These are phyloP conservation scores for Persicaria maculosa DNA, from an alignment of 148 eudicot genomes.

Conservation along the genomic window DNA sequence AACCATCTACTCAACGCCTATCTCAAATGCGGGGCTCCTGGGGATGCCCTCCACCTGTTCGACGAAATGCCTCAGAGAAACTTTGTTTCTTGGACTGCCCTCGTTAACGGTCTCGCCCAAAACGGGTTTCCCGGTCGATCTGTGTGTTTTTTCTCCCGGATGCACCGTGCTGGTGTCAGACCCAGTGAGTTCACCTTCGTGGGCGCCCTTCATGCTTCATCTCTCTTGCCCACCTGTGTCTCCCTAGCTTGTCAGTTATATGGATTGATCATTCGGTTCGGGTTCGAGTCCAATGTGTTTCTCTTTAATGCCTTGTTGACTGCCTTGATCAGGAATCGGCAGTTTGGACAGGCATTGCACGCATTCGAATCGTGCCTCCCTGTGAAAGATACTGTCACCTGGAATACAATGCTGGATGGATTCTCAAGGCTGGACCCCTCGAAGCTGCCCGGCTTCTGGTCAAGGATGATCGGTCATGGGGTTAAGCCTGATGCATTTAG, in stretches of 20 bases:
- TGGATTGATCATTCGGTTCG: slow-evolving; percentile 31
- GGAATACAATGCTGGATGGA: slow-evolving; percentile 63
- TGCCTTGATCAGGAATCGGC: slow-evolving; percentile 34
- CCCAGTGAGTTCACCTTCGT: slow-evolving; percentile 52
- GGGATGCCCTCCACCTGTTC: slow-evolving; percentile 39
- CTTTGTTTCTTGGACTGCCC: slow-evolving; percentile 51
- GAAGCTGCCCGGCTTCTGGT: slow-evolving; percentile 40
- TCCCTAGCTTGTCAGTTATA: slow-evolving; percentile 31
- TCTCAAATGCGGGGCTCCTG: slow-evolving; percentile 33
- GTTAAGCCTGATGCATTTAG: slow-evolving; percentile 49
- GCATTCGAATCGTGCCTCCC: slow-evolving; percentile 27
- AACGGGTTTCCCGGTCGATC: slow-evolving; percentile 32
- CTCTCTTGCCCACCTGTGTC: slow-evolving; percentile 17
- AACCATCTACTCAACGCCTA: slow-evolving; percentile 45
- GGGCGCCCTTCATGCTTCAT: slow-evolving; percentile 48
- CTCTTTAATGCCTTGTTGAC: slow-evolving; percentile 45
- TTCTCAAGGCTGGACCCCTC: slow-evolving; percentile 30
- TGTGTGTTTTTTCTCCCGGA: slow-evolving; percentile 28
- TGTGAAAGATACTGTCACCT: slow-evolving; percentile 47
- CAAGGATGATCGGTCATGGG: slow-evolving; percentile 42
- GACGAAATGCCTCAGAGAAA: slow-evolving; percentile 64
- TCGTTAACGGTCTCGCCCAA: slow-evolving; percentile 45
- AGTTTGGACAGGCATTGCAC: slow-evolving; percentile 28
- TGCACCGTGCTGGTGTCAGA: slow-evolving; percentile 32
- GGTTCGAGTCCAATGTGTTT: slow-evolving; percentile 39